Percentiles rank a stretch among this genome's conserved stretches.
Evolutionary conservation across 441 rosid species (phyloP).

Genomic region (Euphorbia corollata): DNA sequence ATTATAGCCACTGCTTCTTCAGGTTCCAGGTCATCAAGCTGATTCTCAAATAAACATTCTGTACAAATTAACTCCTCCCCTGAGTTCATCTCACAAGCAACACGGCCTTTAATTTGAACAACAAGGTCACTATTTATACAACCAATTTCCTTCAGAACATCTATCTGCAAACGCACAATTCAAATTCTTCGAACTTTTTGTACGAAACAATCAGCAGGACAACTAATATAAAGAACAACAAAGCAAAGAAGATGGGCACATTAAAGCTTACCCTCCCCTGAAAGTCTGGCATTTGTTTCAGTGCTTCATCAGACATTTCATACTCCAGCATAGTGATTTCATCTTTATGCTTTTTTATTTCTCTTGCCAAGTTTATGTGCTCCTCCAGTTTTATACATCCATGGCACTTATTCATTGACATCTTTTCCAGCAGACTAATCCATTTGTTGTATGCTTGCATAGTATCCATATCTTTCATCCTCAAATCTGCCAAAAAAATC

Average conservation of each 20-base stretch:
- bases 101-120: constrained; percentile 95
- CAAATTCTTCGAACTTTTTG: constrained; percentile 3
- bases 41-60: constrained; percentile 89
- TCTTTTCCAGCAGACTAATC: constrained; percentile 57
- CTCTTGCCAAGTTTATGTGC: constrained; percentile 67
- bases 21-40: constrained; percentile 81
- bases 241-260: background rate
- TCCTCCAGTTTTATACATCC: constrained; percentile 82
- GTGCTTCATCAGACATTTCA: constrained; percentile 87
- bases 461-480: constrained; percentile 57
- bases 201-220: constrained; percentile 14
- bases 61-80: constrained; percentile 96
- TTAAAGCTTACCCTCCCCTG: constrained; percentile 71
- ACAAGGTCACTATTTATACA: constrained; percentile 85
- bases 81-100: constrained; percentile 98
- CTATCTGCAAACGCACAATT: constrained; percentile 54
- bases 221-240: constrained; percentile 15
- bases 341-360: constrained; percentile 52
- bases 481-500: constrained; percentile 57
- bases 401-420: constrained; percentile 80
- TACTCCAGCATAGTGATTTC: constrained; percentile 55
- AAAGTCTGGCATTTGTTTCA: constrained; percentile 93
- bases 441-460: constrained; percentile 58
- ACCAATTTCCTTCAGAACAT: constrained; percentile 78
- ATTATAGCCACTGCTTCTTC: constrained; percentile 99